Percentiles rank a stretch among this genome's conserved stretches.
Conservation (phyloP, 495 filamentous ascomycete species). For the Aspergillus taichungensis region DNA sequence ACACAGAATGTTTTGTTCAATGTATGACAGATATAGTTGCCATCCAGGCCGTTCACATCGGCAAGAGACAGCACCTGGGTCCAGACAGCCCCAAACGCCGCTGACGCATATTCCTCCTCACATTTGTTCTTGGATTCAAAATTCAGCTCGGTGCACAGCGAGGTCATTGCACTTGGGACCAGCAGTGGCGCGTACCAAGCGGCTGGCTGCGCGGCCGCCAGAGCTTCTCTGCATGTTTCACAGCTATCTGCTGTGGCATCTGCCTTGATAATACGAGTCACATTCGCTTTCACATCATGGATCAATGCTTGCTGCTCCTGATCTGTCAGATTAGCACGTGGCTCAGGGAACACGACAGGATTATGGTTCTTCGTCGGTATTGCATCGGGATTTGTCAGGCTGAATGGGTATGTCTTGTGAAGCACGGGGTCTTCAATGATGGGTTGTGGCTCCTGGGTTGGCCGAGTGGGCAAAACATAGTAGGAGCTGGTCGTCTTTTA, state of each 20-base stretch:
- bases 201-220: constrained; percentile 41
- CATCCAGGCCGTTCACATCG: constrained; percentile 47
- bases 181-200: constrained; percentile 38
- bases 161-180: constrained; percentile 43
- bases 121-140: constrained; percentile 39
- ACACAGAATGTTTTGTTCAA: constrained; percentile 40
- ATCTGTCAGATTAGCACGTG: constrained; percentile 31
- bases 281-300: constrained; percentile 27
- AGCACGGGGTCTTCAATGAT: constrained; percentile 47
- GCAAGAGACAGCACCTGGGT: constrained; percentile 48
- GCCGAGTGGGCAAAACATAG: constrained; percentile 42
- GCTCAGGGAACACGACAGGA: constrained; percentile 39
- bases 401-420: constrained; percentile 47
- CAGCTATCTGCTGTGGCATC: constrained; percentile 33
- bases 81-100: constrained; percentile 45
- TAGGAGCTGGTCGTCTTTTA: constrained; percentile 16
- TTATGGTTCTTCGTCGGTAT: constrained; percentile 42
- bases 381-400: constrained; percentile 46
- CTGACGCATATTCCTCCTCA: constrained; percentile 33
- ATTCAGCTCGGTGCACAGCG: constrained; percentile 35
- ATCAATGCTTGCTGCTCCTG: constrained; percentile 33
- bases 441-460: constrained; percentile 51
- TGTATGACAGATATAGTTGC: constrained; percentile 48
- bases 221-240: constrained; percentile 42
- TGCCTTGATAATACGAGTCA: constrained; percentile 36